Conservation (phyloP, 2,329 filamentous ascomycete species). For the Botryosphaeria dothidea region DNA sequence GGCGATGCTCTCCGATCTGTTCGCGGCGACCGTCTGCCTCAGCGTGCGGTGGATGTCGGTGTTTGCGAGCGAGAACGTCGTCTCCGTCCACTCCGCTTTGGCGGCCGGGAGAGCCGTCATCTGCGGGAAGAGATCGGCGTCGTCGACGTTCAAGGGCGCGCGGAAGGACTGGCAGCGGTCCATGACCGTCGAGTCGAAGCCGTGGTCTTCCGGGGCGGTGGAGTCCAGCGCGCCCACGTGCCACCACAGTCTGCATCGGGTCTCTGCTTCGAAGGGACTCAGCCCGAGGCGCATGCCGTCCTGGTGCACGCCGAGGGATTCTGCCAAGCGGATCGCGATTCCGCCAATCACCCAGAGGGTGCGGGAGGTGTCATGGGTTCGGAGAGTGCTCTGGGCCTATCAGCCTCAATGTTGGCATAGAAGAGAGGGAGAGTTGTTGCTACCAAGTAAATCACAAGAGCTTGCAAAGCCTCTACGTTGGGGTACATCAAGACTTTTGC, state of each 20-base stretch:
- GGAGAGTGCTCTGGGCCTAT: not conserved
- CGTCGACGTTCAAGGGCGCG: conserved; percentile 50
- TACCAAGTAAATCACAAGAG: conserved; percentile 9
- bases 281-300: not conserved
- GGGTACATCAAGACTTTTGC: not conserved
- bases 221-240: not conserved
- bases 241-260: conserved; percentile 7
- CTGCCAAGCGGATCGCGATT: not conserved
- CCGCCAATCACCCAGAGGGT: not conserved
- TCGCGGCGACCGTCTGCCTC: not conserved
- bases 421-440: too few species aligned
- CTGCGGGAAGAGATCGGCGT: conserved; percentile 43
- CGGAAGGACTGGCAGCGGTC: not conserved
- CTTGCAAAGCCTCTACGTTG: not conserved
- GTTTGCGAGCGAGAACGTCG: conserved; percentile 32
- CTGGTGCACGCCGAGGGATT: conserved; percentile 1
- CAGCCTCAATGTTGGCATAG: not conserved
- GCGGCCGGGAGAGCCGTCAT: conserved; percentile 26
- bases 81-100: conserved; percentile 36
- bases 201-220: not conserved
- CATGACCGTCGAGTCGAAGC: not conserved
- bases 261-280: not conserved
- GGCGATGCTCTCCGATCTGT: not conserved
- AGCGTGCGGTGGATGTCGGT: not conserved
- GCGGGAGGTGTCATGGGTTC: conserved; percentile 3